Base-by-base conservation (phyloP, 495 filamentous ascomycete species). In the Niebla homalea region DNA sequence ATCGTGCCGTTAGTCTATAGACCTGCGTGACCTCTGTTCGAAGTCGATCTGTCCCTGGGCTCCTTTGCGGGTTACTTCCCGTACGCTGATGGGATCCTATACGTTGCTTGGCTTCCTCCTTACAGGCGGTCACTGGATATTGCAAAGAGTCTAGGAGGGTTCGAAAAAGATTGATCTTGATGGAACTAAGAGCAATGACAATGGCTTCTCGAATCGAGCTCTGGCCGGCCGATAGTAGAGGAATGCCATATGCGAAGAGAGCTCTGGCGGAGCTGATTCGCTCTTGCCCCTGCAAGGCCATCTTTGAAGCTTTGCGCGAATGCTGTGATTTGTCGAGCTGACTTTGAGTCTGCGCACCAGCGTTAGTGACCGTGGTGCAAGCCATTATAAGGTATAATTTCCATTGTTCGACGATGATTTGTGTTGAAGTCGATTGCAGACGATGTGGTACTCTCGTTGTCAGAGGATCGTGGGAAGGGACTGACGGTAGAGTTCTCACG, bases 331-430 rank as follows among this genome's bases (percentile, higher is more conserved):
- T 75, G 39, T 66, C 75, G 29, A 71, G 60, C 56, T 66, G 77
- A 57, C 59, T 77, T 57, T 75, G 78, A 38, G 76, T 79, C 26
- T 76, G 72, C 16, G 73, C 79, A 16, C 89, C 89, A 16, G 87
- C 79, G 51, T 88, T 90, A 25, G 83, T 89, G 23, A 99, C 72
- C 0, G 93, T 99, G 8, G 89, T 94, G 62, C 93, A 99, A 5
- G 93, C 93, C 66, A 97, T 94, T 40, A 94, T 85, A 38, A 99
- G 74, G 61, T 96, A 96, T n/a, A 97, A 70, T 65, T 94, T 97
- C 90, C 90, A 99, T 64, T 99, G 92, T 61, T 97, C 92, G 51
- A 97, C 78, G 49, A 98, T 69, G 36, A 93, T 80, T 46, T 94
- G 88, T 2, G 89, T 84, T 8, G 89, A 81, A 22, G 86, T 83